Evolutionary conservation across 2,329 filamentous ascomycete genomes (phyloP).

Genomic region (Aspergillus aculeatinus): DNA sequence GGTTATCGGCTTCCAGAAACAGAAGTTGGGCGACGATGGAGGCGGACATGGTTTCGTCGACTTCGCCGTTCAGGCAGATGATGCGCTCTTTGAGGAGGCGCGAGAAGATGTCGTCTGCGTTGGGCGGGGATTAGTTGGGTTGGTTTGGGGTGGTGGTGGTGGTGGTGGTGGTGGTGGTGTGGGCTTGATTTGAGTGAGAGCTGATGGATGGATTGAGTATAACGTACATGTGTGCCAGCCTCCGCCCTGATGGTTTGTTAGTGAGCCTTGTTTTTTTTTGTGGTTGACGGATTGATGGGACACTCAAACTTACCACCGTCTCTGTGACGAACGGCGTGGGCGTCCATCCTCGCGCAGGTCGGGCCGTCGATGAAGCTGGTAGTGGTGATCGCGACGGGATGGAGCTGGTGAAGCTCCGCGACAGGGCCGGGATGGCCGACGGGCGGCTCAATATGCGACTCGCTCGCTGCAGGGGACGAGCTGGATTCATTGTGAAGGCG

Average conservation of each 20-base stretch:
- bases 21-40: conserved; percentile 93
- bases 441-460: conserved; percentile 18
- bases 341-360: conserved; percentile 43
- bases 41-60: conserved; percentile 88
- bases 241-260: conserved; percentile 55
- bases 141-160: neutral
- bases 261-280: neutral
- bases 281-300: conserved; percentile 14
- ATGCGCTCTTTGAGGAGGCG: conserved; percentile 66
- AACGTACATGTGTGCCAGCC: conserved; percentile 75
- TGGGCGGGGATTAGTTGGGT: too few species aligned
- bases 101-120: conserved; percentile 38
- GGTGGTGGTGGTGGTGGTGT: neutral
- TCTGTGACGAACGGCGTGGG: conserved; percentile 58
- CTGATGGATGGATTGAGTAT: neutral
- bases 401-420: conserved; percentile 33
- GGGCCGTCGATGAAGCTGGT: conserved; percentile 22
- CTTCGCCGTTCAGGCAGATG: conserved; percentile 85
- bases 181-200: neutral
- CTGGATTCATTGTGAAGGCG: conserved; percentile 24
- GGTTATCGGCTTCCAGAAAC: conserved; percentile 95
- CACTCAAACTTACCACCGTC: conserved; percentile 50
- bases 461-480: conserved; percentile 24
- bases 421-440: conserved; percentile 10
- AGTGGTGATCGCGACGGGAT: conserved; percentile 22